Evolutionary conservation across 164 flowering plant genomes (phyloP), one percentile per base, ranked within the genome.

Genomic region (Santalum album): DNA sequence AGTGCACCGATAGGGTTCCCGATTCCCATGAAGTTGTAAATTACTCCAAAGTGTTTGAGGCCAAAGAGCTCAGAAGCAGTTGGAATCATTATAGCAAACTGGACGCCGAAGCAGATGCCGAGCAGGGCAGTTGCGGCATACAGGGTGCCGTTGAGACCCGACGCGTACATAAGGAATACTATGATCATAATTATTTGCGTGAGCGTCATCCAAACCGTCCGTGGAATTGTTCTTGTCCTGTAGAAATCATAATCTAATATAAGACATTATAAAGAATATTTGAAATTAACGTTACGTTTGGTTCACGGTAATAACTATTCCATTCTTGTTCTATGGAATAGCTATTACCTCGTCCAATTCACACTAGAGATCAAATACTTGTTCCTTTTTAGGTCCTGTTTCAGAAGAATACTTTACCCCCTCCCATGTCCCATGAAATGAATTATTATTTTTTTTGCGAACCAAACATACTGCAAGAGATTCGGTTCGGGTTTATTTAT

Each of bases 1-100:
- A 79, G 61, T 24, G 90, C 84, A 27, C 90, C 90, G 22, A 78
- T 47, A 12, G 90, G 87, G 40, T 79, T 82, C 24, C 82, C 82
- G 1, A 84, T 60, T 50, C 25, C 51, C 69, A 84, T 74, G 65
- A 79, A 75, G 58, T 74, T 84, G 74, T 59, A 79, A 26, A 77
- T 79, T 26, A 77, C 42, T 11, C 90, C 90, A 56, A 81, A 84
- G 66, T 68, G 58, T 51, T 64, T 66, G 40, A 78, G 51, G 17
- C 77, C 77, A 40, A 70, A 72, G 34, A 75, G 68, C 57, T 68
- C 79, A 0, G 75, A 72, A n/a, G 60, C 63, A 36, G 66, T 65
- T 17, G 76, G 74, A 17, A 76, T 65, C 67, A 70, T 69, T 16
- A 63, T 51, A 22, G 62, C 17, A n/a, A 65, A 65, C 34, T 64